These are phyloP conservation scores for Cercophora newfieldiana DNA, from an alignment of 495 filamentous ascomycete species.

Conservation along the genomic window DNA sequence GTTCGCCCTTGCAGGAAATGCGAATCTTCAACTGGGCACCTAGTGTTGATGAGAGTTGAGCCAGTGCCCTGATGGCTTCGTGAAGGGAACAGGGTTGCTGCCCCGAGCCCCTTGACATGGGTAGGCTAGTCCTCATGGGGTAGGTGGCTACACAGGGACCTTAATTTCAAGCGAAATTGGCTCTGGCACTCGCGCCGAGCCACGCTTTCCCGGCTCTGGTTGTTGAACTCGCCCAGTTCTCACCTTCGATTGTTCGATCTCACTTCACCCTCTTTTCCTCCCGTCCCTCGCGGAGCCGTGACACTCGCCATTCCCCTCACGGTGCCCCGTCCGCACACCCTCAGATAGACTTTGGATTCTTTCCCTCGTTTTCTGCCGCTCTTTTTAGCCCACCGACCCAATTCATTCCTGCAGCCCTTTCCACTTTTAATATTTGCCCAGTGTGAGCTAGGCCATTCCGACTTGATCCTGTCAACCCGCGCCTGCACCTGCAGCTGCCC, in stretches of 20 bases:
- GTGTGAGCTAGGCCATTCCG: background rate
- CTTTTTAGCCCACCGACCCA: conserved; percentile 17
- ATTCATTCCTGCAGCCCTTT: background rate
- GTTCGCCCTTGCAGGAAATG: background rate
- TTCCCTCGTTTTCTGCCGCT: conserved; percentile 22
- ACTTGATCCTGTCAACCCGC: conserved; percentile 8
- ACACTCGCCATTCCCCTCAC: conserved; percentile 16
- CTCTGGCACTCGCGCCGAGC: conserved; percentile 29
- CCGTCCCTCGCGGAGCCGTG: conserved; percentile 26
- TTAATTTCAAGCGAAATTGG: conserved; percentile 42
- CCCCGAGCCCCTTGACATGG: conserved; percentile 18
- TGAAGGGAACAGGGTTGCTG: conserved; percentile 19
- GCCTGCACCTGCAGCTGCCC: conserved; percentile 11
- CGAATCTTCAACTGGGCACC: background rate
- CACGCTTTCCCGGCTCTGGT: conserved; percentile 16
- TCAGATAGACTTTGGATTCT: conserved; percentile 20
- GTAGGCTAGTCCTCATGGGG: conserved; percentile 29
- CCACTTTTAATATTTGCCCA: conserved; percentile 3
- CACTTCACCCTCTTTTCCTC: conserved; percentile 17
- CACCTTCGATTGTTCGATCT: conserved; percentile 17
- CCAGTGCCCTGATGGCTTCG: background rate
- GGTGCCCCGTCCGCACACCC: conserved; percentile 17
- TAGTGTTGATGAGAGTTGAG: background rate
- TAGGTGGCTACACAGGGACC: conserved; percentile 25
- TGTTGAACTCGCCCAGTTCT: conserved; percentile 19